Conservation (phyloP, 148 eudicot species). For the Drosera capensis region DNA sequence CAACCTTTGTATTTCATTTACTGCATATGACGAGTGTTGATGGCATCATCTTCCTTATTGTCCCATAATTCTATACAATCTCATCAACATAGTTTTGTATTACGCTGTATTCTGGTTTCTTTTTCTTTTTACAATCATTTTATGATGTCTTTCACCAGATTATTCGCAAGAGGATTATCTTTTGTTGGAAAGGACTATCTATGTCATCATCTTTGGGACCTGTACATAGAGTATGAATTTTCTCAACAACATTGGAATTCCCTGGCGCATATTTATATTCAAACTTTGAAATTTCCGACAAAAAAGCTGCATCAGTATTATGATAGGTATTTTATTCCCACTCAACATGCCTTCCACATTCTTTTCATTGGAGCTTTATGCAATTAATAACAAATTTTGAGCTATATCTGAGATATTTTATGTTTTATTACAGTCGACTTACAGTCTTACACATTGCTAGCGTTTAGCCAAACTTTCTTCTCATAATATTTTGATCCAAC, state of each 20-base stretch:
- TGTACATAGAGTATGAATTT: slow-evolving; percentile 61
- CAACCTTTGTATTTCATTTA: too few relatives aligned
- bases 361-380: background rate
- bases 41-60: too few relatives aligned
- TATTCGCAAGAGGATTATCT: slow-evolving; percentile 60
- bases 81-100: background rate
- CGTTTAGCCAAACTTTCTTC: too few relatives aligned
- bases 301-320: slow-evolving; percentile 62
- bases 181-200: slow-evolving; percentile 73
- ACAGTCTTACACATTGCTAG: too few relatives aligned
- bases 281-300: slow-evolving; percentile 55
- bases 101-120: background rate
- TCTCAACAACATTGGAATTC: slow-evolving; percentile 73
- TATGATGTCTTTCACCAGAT: slow-evolving; percentile 21
- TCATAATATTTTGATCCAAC: too few relatives aligned
- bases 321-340: slow-evolving; percentile 41
- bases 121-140: background rate
- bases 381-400: background rate
- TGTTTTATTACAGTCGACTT: too few relatives aligned
- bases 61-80: too few relatives aligned
- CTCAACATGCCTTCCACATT: background rate
- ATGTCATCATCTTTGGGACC: slow-evolving; percentile 74
- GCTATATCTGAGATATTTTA: background rate
- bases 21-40: too few relatives aligned
- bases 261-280: slow-evolving; percentile 55